Evolutionary conservation across 495 filamentous ascomycete genomes (phyloP).

Genomic region (Neurospora sp.): DNA sequence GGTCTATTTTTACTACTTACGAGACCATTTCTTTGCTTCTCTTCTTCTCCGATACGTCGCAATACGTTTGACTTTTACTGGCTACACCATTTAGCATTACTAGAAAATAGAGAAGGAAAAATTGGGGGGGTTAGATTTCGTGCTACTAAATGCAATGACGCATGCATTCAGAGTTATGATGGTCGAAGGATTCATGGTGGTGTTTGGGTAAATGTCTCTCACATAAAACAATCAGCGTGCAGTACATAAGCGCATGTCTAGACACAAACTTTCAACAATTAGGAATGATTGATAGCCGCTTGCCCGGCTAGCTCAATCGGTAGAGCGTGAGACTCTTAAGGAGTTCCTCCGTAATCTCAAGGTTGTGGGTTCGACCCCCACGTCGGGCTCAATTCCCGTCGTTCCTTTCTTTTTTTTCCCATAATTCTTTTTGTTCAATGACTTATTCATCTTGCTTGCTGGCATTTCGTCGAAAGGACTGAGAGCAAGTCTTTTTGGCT

Average conservation of each 20-base stretch:
- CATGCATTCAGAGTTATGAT: not conserved
- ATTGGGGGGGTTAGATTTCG: not conserved
- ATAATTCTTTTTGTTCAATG: not conserved
- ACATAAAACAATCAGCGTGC: not conserved
- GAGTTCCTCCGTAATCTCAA: not conserved
- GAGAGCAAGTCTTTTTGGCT: no score
- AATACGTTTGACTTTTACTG: not conserved
- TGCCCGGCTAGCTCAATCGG: conserved; percentile 65
- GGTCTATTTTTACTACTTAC: not conserved
- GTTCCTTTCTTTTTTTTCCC: not conserved
- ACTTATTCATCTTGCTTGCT: not conserved
- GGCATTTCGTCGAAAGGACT: no score
- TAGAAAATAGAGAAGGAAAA: not conserved
- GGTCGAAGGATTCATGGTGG: not conserved
- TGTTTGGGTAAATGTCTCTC: not conserved
- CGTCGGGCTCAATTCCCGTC: not conserved
- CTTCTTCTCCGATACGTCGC: not conserved
- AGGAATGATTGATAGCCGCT: not conserved
- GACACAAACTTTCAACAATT: rapidly evolving
- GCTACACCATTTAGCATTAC: not conserved
- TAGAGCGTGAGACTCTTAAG: conserved; percentile 78
- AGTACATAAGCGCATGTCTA: not conserved
- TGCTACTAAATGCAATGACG: not conserved
- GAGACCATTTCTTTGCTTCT: not conserved
- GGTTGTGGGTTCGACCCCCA: not conserved